Conservation (phyloP, 2,329 filamentous ascomycete genomes). For the Aspergillus pseudoviridinutans region DNA sequence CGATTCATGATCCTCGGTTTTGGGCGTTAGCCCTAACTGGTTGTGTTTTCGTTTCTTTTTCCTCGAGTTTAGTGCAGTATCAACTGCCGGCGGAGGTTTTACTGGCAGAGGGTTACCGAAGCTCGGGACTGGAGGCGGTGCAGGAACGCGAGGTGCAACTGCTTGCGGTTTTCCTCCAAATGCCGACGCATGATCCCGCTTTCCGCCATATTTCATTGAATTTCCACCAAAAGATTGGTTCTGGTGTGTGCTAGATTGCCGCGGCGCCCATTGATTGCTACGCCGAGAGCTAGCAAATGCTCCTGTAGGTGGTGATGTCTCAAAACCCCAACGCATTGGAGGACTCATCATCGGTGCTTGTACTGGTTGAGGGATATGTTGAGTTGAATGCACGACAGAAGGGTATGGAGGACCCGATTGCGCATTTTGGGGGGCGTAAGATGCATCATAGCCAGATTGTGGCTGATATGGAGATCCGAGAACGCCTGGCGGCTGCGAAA, state of each 20-base stretch:
- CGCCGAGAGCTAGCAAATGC: conserved; percentile 39
- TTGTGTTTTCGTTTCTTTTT: conserved; percentile 45
- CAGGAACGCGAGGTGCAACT: conserved; percentile 28
- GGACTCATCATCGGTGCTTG: conserved; percentile 50
- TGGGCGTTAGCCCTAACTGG: conserved; percentile 46
- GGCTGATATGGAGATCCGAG: conserved; percentile 23
- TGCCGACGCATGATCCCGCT: conserved; percentile 36
- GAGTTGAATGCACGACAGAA: conserved; percentile 16
- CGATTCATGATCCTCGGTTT: conserved; percentile 43
- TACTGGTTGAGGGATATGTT: conserved; percentile 18
- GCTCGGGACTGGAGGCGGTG: conserved; percentile 43
- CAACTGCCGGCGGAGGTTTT: conserved; percentile 38
- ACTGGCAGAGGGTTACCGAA: conserved; percentile 42
- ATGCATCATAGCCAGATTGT: conserved; percentile 24
- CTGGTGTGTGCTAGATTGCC: conserved; percentile 19
- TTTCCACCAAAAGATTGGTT: conserved; percentile 16
- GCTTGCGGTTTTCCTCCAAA: conserved; percentile 31
- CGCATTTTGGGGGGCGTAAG: conserved; percentile 18
- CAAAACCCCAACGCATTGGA: conserved; percentile 54
- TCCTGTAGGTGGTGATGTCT: conserved; percentile 47
- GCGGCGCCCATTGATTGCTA: conserved; percentile 22
- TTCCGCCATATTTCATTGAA: conserved; percentile 23
- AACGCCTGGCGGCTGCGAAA: conserved; percentile 19
- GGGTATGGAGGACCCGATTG: conserved; percentile 21
- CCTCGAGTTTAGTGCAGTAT: conserved; percentile 32